Evolutionary conservation across 257 asterid species (phyloP).

Genomic region (Parsonsia alboflavescens): DNA sequence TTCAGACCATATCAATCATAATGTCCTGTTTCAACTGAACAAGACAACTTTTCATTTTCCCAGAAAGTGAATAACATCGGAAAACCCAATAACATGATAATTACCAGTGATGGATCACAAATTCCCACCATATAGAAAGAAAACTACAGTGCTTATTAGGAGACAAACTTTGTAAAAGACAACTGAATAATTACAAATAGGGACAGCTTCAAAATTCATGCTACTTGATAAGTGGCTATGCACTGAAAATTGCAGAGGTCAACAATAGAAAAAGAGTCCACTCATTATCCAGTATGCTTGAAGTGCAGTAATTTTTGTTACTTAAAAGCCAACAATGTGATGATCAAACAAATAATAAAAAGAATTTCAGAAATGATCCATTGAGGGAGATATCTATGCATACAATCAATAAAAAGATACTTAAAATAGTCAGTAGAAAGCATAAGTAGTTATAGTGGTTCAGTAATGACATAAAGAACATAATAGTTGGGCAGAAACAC

Average conservation of each 20-base stretch:
- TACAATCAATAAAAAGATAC: background rate
- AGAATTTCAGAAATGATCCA: background rate
- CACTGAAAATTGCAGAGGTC: background rate
- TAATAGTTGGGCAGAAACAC: background rate
- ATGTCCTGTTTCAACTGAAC: background rate
- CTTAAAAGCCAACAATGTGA: background rate
- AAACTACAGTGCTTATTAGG: background rate
- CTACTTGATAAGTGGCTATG: background rate
- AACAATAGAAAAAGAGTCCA: background rate
- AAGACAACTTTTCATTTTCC: background rate
- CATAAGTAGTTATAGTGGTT: too few species aligned
- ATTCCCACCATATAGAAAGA: background rate
- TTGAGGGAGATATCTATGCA: background rate
- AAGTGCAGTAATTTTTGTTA: background rate
- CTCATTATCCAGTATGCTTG: background rate
- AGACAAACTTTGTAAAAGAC: background rate
- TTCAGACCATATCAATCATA: background rate
- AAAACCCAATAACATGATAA: background rate
- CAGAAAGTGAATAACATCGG: background rate
- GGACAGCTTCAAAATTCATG: background rate
- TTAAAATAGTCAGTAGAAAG: background rate
- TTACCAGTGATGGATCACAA: background rate
- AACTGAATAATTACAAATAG: background rate
- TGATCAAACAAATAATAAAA: background rate
- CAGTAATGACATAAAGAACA: background rate